Percentiles rank a stretch among this genome's conserved stretches.
Evolutionary conservation across 805 yeast species (phyloP).

Genomic region (Teunomyces atbi): DNA sequence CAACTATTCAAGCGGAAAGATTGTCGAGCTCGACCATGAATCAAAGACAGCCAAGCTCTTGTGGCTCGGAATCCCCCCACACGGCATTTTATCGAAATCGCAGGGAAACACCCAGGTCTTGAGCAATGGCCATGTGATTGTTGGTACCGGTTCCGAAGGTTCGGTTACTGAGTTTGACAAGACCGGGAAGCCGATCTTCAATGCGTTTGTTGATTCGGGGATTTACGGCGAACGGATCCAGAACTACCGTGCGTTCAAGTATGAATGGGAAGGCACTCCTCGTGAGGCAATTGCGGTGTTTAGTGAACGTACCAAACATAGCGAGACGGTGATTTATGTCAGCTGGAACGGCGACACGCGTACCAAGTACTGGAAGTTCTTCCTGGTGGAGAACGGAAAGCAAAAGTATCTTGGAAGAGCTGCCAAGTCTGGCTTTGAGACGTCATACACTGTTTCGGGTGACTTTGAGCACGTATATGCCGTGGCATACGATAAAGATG

Average conservation of each 20-base stretch:
- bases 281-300: constrained; percentile 29
- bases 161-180: constrained; percentile 33
- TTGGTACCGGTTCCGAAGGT: constrained; percentile 40
- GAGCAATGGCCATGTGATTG: constrained; percentile 31
- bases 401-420: constrained; percentile 15
- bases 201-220: constrained; percentile 32
- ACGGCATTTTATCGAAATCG: constrained; percentile 23
- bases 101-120: constrained; percentile 34
- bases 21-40: constrained; percentile 29
- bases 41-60: constrained; percentile 25
- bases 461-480: constrained; percentile 10
- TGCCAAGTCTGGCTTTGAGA: constrained; percentile 29
- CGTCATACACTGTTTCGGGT: constrained; percentile 10
- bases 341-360: constrained; percentile 42
- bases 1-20: constrained; percentile 30
- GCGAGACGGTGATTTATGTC: constrained; percentile 22
- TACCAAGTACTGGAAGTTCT: constrained; percentile 30
- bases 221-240: constrained; percentile 18
- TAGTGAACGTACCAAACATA: constrained; percentile 13
- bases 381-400: constrained; percentile 12
- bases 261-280: constrained; percentile 33
- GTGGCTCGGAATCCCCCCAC: constrained; percentile 22
- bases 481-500: constrained; percentile 15
- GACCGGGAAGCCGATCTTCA: constrained; percentile 28
- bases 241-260: constrained; percentile 37